Evolutionary conservation across 768 basidiomycete species (phyloP), one percentile per base, ranked within the genome.

Genomic region (Collybia mongolica): DNA sequence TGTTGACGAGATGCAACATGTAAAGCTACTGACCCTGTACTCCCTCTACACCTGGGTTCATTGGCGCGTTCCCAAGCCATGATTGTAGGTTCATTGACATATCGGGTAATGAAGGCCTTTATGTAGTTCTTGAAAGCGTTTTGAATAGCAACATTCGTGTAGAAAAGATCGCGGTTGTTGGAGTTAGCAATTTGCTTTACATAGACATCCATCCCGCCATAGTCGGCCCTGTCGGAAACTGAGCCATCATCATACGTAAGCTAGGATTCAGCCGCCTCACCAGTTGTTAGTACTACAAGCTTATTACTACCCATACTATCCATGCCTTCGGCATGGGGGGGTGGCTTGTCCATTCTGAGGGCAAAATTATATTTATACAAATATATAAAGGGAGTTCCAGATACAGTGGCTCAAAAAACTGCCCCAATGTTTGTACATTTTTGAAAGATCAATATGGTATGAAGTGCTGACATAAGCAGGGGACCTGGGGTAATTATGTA

Each of bases 131-230:
- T 26, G 7, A 26, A 26, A 4, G 24, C 24, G 7, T 3, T 26
- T 26, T 26, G 24, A 7, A 26, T 26, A 26, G 24, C 24, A 26
- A 7, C 24, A 7, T 26, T 26, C 24, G 24, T 26, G 24, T 84
- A 85, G 72, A 85, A 84, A 15, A 71, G 61, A 60, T 84, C 82
- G 57, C 83, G 76, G 46, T 57, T 53, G 32, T 49, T 26, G 3
- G 24, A 26, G 24, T 26, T 26, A 6, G 73, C 53, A 35, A 85
- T 72, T 58, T 84, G 82, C 17, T 69, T 69, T 41, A 83, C 78
- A 57, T 85, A 85, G n/a, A 84, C 80, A 52, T 86, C 83, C 82
- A 86, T 84, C 29, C 83, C 83, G 20, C 82, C 83, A 52, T 78
- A 83, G 60, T 83, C 78, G 15, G 68, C 54, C 68, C 67, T 67